Conservation (phyloP, 495 filamentous ascomycete genomes). For the Penicillium maclennaniae region DNA sequence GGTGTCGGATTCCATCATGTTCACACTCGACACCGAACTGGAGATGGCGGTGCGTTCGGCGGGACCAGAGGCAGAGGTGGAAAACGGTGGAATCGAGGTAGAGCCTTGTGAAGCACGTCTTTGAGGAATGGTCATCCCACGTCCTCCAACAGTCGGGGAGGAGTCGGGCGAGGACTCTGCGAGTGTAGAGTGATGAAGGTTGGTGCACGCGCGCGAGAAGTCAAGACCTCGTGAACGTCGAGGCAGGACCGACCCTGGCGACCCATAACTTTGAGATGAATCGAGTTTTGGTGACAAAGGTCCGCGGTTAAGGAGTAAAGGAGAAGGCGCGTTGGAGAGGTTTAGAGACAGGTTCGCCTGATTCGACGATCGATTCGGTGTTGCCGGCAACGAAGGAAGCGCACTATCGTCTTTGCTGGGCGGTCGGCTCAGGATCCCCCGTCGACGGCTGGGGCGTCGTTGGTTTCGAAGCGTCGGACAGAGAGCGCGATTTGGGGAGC, state of each 20-base stretch:
- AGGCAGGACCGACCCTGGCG: conserved; percentile 77
- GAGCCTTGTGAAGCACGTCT: conserved; percentile 50
- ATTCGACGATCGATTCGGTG: conserved; percentile 60
- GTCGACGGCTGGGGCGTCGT: conserved; percentile 24
- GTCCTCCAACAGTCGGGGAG: conserved; percentile 77
- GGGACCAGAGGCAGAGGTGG: conserved; percentile 38
- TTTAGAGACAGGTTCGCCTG: conserved; percentile 67
- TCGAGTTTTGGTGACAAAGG: conserved; percentile 86
- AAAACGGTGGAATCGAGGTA: conserved; percentile 37
- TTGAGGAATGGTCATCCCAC: conserved; percentile 73
- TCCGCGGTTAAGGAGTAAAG: conserved; percentile 56
- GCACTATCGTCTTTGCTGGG: conserved; percentile 77
- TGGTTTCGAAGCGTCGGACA: conserved; percentile 44
- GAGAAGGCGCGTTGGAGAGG: conserved; percentile 53
- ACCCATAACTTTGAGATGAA: conserved; percentile 75
- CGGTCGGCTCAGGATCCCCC: conserved; percentile 27
- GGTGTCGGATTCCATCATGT: conserved; percentile 75
- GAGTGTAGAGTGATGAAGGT: conserved; percentile 91
- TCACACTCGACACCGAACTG: conserved; percentile 81
- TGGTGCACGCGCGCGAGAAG: conserved; percentile 90
- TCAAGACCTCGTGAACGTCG: conserved; percentile 83
- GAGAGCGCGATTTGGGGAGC: conserved; percentile 40
- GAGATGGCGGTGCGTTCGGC: conserved; percentile 71
- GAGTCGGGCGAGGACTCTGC: conserved; percentile 92
- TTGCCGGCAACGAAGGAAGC: conserved; percentile 56